phyloP scores from a whole-genome alignment of 1,139 yeast species.

The Spencermartinsiella ligniputridi region DNA sequence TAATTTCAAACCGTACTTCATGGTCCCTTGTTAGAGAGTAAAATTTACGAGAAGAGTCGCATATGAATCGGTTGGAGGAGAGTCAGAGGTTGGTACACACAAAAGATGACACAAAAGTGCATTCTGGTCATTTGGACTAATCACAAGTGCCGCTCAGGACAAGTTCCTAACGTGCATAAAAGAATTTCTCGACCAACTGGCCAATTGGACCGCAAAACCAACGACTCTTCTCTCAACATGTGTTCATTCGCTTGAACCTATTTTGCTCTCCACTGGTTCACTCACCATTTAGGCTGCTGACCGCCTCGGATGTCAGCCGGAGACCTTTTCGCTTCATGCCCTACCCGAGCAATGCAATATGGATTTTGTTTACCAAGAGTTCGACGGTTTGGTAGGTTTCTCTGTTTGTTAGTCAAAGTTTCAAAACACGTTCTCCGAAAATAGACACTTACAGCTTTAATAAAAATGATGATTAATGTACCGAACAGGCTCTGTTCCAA shows the following conservation, averaged over 20 bases:
- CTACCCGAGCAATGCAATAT: constrained; percentile 72
- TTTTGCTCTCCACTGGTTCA: not conserved
- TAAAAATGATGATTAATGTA: constrained; percentile 36
- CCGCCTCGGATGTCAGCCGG: constrained; percentile 78
- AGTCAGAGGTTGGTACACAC: no score
- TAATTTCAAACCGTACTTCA: constrained; percentile 67
- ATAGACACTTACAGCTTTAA: constrained; percentile 33
- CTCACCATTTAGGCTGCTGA: constrained; percentile 78
- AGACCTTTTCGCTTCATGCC: constrained; percentile 75
- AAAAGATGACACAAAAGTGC: no score
- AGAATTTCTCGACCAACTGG: no score
- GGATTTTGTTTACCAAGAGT: constrained; percentile 88
- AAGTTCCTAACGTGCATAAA: no score
- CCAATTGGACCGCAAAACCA: no score
- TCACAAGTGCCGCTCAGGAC: no score
- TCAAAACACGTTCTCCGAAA: not conserved
- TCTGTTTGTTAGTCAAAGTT: constrained; percentile 14
- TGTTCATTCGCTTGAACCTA: not conserved
- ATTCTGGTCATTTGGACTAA: no score
- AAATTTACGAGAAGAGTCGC: no score
- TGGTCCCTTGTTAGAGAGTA: constrained; percentile 43
- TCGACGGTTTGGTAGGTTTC: constrained; percentile 74
- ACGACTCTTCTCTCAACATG: no score
- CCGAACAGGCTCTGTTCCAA: constrained; percentile 25
- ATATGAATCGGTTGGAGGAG: no score